Evolutionary conservation across 345 rosid species (phyloP).

Genomic region (Linum usitatissimum): DNA sequence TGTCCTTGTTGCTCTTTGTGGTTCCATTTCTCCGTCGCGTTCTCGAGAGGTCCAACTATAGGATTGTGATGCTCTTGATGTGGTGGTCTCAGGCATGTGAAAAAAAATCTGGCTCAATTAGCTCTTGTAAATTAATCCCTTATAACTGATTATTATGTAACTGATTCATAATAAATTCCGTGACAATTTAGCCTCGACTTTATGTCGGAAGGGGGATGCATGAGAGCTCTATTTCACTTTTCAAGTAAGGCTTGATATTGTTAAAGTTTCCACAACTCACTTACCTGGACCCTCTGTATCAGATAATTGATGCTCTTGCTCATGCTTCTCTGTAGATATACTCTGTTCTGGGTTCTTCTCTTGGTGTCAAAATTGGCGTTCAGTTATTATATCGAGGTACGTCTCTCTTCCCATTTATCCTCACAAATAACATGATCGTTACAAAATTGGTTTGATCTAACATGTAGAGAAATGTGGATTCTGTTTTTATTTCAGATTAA

Average conservation of each 20-base stretch:
- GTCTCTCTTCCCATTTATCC: slow-evolving; percentile 8
- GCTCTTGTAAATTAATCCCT: slow-evolving; percentile 1
- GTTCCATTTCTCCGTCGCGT: slow-evolving; percentile 81
- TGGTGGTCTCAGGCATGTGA: slow-evolving; percentile 98
- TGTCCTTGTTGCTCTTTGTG: slow-evolving; percentile 73
- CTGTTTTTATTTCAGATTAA: slow-evolving; percentile 54
- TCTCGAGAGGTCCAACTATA: slow-evolving; percentile 86
- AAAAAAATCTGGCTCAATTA: neutral
- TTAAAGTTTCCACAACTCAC: too few species aligned
- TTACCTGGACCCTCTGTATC: slow-evolving; percentile 1
- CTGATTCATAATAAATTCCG: neutral
- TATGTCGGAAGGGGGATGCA: slow-evolving; percentile 99
- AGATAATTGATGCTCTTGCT: neutral
- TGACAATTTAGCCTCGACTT: slow-evolving; percentile 74
- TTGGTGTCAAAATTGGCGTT: slow-evolving; percentile 79
- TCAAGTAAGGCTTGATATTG: slow-evolving; percentile 49
- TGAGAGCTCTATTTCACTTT: slow-evolving; percentile 81
- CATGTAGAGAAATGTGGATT: too few species aligned
- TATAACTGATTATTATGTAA: neutral
- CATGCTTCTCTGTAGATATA: slow-evolving; percentile 49
- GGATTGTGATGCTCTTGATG: slow-evolving; percentile 91
- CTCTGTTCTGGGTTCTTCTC: slow-evolving; percentile 87
- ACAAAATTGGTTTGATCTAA: too few species aligned
- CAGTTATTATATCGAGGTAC: slow-evolving; percentile 92
- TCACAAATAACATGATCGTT: too few species aligned